phyloP scores from a whole-genome alignment of 345 rosid species.

The Nasturtium officinale region DNA sequence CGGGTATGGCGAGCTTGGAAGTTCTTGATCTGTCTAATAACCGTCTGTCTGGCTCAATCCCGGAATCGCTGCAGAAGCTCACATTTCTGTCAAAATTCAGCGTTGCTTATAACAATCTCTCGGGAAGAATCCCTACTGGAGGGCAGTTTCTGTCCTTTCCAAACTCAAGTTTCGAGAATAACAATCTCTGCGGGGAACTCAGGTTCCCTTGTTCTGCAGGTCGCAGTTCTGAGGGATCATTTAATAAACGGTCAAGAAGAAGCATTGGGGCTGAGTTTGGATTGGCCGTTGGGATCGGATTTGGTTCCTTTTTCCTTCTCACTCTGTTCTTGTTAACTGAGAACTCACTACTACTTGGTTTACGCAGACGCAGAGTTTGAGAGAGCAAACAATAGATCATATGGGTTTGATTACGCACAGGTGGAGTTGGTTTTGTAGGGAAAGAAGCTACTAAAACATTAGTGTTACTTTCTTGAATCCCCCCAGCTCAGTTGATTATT shows the following conservation, averaged over 20 bases:
- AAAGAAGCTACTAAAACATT: conserved; percentile 23
- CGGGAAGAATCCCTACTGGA: conserved; percentile 61
- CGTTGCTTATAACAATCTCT: conserved; percentile 60
- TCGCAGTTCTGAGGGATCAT: not conserved
- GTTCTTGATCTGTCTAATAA: conserved; percentile 56
- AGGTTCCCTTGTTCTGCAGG: conserved; percentile 45
- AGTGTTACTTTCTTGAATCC: conserved; percentile 32
- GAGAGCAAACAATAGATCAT: conserved; percentile 11
- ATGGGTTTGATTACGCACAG: conserved; percentile 50
- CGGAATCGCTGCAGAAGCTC: conserved; percentile 45
- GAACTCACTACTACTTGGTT: no score
- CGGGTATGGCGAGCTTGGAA: conserved; percentile 61
- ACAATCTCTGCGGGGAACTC: conserved; percentile 73
- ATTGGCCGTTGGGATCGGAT: conserved; percentile 61
- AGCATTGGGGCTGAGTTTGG: conserved; percentile 49
- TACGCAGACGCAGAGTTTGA: conserved; percentile 53
- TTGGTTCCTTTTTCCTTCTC: conserved; percentile 60
- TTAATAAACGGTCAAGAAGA: conserved; percentile 42
- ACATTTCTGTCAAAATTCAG: conserved; percentile 61
- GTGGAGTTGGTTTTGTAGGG: conserved; percentile 46
- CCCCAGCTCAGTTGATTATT: not conserved
- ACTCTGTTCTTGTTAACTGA: conserved; percentile 49
- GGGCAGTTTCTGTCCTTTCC: conserved; percentile 80
- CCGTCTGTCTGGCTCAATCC: conserved; percentile 48
- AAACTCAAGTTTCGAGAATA: conserved; percentile 79